Evolutionary conservation across 2,329 filamentous ascomycete genomes (phyloP).

Genomic region (Exophiala dermatitidis): DNA sequence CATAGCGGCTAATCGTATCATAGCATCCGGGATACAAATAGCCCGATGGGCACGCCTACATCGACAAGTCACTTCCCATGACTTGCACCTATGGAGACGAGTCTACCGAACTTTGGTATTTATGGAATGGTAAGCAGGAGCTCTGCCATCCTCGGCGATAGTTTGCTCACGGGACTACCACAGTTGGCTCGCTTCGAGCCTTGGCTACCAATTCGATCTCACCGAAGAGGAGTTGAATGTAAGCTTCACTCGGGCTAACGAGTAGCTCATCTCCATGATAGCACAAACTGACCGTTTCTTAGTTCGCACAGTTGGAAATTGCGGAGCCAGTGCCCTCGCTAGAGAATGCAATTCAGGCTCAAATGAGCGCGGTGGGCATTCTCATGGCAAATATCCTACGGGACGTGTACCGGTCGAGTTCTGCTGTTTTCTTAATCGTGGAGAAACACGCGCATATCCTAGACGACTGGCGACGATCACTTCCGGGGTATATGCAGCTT

Average conservation of each 20-base stretch:
- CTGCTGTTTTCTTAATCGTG: conserved; percentile 3
- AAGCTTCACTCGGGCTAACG: background rate
- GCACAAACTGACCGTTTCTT: background rate
- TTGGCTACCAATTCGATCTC: conserved; percentile 9
- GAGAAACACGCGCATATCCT: conserved; percentile 1
- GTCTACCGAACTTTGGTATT: conserved; percentile 11
- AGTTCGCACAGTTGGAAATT: conserved; percentile 6
- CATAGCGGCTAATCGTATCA: background rate
- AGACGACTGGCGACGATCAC: conserved; percentile 6
- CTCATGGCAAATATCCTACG: conserved; percentile 4
- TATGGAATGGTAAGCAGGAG: conserved; percentile 9
- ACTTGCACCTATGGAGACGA: background rate
- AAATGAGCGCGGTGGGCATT: conserved; percentile 8
- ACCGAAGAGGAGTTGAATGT: conserved; percentile 5
- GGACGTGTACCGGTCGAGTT: conserved; percentile 5
- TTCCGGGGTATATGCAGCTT: conserved; percentile 6
- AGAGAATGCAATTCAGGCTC: conserved; percentile 9
- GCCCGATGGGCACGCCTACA: conserved; percentile 10
- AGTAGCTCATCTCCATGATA: background rate
- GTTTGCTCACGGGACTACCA: background rate
- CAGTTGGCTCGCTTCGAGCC: conserved; percentile 11
- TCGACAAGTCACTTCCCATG: background rate
- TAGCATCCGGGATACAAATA: conserved; percentile 7
- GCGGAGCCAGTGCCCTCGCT: conserved; percentile 4
- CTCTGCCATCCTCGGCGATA: background rate